Conservation (phyloP, 2,329 filamentous ascomycete species). For the Emmonsiellopsis sp. region DNA sequence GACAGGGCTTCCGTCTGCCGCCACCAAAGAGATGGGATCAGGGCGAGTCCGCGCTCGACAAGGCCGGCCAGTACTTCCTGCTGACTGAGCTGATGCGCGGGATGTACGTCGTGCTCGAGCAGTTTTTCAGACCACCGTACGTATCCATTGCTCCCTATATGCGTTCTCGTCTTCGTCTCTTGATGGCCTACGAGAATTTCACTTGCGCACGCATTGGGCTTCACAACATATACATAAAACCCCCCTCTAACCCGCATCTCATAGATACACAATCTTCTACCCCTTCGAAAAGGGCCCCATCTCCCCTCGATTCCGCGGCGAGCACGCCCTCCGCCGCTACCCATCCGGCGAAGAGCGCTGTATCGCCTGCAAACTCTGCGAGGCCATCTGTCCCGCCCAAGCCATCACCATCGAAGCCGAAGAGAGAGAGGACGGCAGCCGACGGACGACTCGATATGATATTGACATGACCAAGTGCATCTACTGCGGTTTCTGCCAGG, state of each 20-base stretch:
- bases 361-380: slow-evolving; percentile 99
- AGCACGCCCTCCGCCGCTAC: slow-evolving; percentile 93
- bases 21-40: slow-evolving; percentile 71
- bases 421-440: slow-evolving; percentile 90
- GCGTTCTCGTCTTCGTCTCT: background rate
- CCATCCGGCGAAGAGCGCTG: slow-evolving; percentile 97
- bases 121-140: slow-evolving; percentile 96
- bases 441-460: slow-evolving; percentile 93
- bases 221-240: background rate
- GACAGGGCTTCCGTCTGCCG: slow-evolving; percentile 69
- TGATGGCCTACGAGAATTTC: background rate
- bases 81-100: slow-evolving; percentile 91
- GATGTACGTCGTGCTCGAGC: slow-evolving; percentile 96
- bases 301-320: slow-evolving; percentile 93
- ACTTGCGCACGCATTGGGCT: background rate
- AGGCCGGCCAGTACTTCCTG: slow-evolving; percentile 87
- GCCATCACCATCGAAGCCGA: slow-evolving; percentile 99
- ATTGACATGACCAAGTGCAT: slow-evolving; percentile 99
- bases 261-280: slow-evolving; percentile 94
- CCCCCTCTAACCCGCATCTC: background rate
- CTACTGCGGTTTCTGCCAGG: slow-evolving; percentile 98
- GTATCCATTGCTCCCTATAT: slow-evolving; percentile 35
- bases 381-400: slow-evolving; percentile 94
- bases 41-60: slow-evolving; percentile 69
- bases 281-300: slow-evolving; percentile 99